These are phyloP conservation scores for Choricystis sp. DNA, from an alignment of 139 green algal species.

Conservation along the genomic window DNA sequence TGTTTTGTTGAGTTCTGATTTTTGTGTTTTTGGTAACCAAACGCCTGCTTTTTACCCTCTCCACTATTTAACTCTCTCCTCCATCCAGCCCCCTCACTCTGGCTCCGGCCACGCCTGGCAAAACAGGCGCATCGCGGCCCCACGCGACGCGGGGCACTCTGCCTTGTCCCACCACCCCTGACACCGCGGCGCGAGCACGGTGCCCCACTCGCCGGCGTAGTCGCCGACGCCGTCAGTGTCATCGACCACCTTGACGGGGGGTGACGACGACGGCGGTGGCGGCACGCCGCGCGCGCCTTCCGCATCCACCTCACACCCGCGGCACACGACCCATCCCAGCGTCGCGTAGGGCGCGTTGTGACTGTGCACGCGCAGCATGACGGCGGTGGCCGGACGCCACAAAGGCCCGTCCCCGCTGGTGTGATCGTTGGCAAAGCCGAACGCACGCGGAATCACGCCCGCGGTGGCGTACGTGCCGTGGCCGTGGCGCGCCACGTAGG, in stretches of 20 bases:
- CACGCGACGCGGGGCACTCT: background rate
- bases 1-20: constrained; percentile 37
- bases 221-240: background rate
- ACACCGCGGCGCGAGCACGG: background rate
- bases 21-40: too few relatives aligned
- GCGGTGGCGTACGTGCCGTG: constrained; percentile 27
- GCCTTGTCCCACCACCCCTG: background rate
- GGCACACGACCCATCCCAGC: background rate
- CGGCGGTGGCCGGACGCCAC: constrained; percentile 5
- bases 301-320: background rate
- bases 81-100: background rate
- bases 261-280: background rate
- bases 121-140: background rate
- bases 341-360: background rate
- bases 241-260: background rate
- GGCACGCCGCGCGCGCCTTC: background rate
- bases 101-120: background rate
- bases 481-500: constrained; percentile 22
- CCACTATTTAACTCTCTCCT: too few relatives aligned
- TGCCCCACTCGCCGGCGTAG: background rate
- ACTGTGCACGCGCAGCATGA: constrained; percentile 12
- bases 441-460: constrained; percentile 9
- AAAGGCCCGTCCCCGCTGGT: background rate
- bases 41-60: too few relatives aligned
- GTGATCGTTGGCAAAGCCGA: constrained; percentile 11